Percentiles rank a stretch among this genome's conserved stretches.
Evolutionary conservation across 129 eudicot species (phyloP).

Genomic region (Silybum marianum): DNA sequence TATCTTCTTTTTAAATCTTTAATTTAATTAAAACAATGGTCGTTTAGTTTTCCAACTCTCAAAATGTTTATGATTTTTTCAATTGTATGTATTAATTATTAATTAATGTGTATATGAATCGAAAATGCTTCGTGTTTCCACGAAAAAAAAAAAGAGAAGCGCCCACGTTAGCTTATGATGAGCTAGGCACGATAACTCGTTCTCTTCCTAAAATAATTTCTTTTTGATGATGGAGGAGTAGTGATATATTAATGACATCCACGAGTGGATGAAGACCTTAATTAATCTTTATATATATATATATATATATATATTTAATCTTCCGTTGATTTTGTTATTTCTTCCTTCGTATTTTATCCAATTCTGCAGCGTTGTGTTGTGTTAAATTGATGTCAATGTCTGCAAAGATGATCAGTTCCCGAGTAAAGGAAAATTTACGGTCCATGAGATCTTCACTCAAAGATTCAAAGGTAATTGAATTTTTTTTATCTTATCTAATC

Average conservation of each 20-base stretch:
- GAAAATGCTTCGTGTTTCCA: background rate
- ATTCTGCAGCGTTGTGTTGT: constrained; percentile 4
- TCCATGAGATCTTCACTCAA: constrained; percentile 42
- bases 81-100: background rate
- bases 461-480: constrained; percentile 41
- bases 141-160: too few relatives aligned
- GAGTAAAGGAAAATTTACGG: constrained; percentile 35
- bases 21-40: background rate
- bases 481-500: background rate
- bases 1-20: background rate
- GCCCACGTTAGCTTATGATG: constrained; percentile 24
- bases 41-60: background rate
- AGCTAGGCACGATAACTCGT: background rate
- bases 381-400: constrained; percentile 18
- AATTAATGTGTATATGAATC: background rate
- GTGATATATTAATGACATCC: too few relatives aligned
- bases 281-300: too few relatives aligned
- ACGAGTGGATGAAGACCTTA: too few relatives aligned
- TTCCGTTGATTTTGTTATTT: background rate
- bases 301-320: too few relatives aligned
- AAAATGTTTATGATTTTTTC: background rate
- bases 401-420: constrained; percentile 41
- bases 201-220: background rate
- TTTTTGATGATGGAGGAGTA: too few relatives aligned
- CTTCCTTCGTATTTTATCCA: background rate